phyloP scores from a whole-genome alignment of 2,329 filamentous ascomycete species.

The Claviceps africana region DNA sequence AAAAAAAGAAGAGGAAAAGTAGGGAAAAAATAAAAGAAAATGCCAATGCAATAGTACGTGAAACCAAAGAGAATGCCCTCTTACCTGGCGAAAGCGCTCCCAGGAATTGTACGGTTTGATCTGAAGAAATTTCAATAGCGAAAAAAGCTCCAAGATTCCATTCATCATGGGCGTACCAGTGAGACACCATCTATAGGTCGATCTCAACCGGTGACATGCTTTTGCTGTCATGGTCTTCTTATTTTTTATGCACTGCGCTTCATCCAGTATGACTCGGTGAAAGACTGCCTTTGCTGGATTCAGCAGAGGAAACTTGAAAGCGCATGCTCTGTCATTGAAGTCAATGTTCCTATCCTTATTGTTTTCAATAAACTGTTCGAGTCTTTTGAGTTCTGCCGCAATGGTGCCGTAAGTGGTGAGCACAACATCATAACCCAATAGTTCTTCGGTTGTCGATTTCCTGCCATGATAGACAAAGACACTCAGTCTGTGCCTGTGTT shows the following conservation, averaged over 20 bases:
- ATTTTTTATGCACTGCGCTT: constrained; percentile 76
- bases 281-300: constrained; percentile 48
- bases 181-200: constrained; percentile 64
- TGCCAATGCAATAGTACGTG: neutral
- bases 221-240: constrained; percentile 56
- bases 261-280: constrained; percentile 71
- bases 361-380: constrained; percentile 37
- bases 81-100: constrained; percentile 44
- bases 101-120: constrained; percentile 61
- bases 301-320: constrained; percentile 39
- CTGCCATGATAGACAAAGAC: constrained; percentile 60
- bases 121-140: constrained; percentile 60
- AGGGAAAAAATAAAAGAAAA: neutral
- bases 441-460: constrained; percentile 44
- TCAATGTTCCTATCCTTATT: constrained; percentile 26
- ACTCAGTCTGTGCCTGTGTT: constrained; percentile 40
- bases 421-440: constrained; percentile 60
- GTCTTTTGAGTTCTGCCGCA: constrained; percentile 44
- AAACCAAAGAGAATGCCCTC: constrained; percentile 10
- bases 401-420: constrained; percentile 81
- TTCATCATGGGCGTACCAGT: constrained; percentile 89
- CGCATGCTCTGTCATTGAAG: constrained; percentile 22
- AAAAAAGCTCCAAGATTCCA: constrained; percentile 60
- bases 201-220: constrained; percentile 51
- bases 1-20: no score